Evolutionary conservation across 176 grass and related monocot genomes (phyloP).

Genomic region (Oryza coarctata): DNA sequence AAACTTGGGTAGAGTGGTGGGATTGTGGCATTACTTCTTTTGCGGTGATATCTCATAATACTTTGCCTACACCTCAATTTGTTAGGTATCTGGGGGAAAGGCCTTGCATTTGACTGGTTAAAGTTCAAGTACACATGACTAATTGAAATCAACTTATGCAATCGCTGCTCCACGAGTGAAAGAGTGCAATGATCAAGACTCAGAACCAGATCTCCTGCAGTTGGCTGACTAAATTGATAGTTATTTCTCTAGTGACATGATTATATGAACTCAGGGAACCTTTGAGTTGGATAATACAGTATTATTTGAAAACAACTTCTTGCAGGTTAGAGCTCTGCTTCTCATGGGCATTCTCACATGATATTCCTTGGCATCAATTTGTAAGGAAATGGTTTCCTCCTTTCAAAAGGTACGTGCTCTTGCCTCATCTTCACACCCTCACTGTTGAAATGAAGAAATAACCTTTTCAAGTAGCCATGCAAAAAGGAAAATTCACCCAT

Average conservation of each 20-base stretch:
- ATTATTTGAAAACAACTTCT: conserved; percentile 64
- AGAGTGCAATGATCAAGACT: conserved; percentile 58
- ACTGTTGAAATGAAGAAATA: conserved; percentile 17
- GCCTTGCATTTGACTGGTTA: conserved; percentile 64
- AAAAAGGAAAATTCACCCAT: not conserved
- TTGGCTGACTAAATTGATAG: conserved; percentile 64
- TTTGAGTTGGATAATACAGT: conserved; percentile 69
- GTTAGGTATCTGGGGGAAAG: conserved; percentile 68
- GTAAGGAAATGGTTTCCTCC: conserved; percentile 78
- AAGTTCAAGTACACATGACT: conserved; percentile 36
- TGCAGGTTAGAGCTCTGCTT: conserved; percentile 22
- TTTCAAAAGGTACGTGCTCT: conserved; percentile 63
- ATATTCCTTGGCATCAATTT: conserved; percentile 93
- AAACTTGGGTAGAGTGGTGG: not conserved
- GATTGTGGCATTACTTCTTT: not conserved
- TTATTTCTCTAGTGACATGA: conserved; percentile 90
- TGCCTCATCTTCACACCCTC: conserved; percentile 11
- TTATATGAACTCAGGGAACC: conserved; percentile 67
- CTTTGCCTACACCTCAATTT: conserved; percentile 51
- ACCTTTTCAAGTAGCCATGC: not conserved
- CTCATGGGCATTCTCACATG: conserved; percentile 49
- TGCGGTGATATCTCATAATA: not conserved
- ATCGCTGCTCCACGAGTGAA: conserved; percentile 58
- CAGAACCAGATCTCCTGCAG: conserved; percentile 67
- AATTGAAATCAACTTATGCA: conserved; percentile 73